Evolutionary conservation across 2,329 filamentous ascomycete genomes (phyloP), one percentile per base, ranked within the genome.

Genomic region (Fusarium sp.): DNA sequence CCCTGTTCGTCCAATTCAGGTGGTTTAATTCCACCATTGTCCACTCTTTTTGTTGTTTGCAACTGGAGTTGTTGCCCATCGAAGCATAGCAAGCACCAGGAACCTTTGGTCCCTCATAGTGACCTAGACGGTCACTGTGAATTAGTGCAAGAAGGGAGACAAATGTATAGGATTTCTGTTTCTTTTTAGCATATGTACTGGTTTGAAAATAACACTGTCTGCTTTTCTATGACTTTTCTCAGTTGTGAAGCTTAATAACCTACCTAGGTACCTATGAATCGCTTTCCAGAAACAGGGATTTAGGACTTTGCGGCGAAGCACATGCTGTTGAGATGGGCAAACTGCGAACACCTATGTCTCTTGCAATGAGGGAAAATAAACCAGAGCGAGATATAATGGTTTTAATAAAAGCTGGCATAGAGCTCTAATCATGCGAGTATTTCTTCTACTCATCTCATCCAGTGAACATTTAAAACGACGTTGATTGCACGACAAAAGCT

Each of bases 1-100:
- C 71, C 54, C 70, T 68, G 67, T 73, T 71, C 70, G 67, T 73
- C 70, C 70, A 73, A 15, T 1, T 15, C 2, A n/a, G 40, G 70
- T 64, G 66, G 66, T 73, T 71, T 20, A 2, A 73, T 9, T 4
- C 66, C 63, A 40, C 17, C 3, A 25, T 69, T 65, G 50, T 63
- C 63, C 66, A 54, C n/a, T 27, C n/a, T 63, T 74, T 71, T 73
- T 73, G 25, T 1, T 9, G 15, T 7, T 30, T 4, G 6, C 9
- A 22, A 14, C 3, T 10, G 2, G 33, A 27, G 38, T 22, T 43
- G 10, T 6, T 9, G 30, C 47, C n/a, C 10, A 15, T 14, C 10
- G 15, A 20, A 10, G 6, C 17, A 25, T 27, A 8, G 22, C 10
- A 11, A 33, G 1, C 9, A 32, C 30, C 30, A 10, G 22, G 33